Percentiles rank a stretch among this genome's conserved stretches.
Conservation (phyloP, 2,329 filamentous ascomycete genomes). For the Stemphylium lycopersici region DNA sequence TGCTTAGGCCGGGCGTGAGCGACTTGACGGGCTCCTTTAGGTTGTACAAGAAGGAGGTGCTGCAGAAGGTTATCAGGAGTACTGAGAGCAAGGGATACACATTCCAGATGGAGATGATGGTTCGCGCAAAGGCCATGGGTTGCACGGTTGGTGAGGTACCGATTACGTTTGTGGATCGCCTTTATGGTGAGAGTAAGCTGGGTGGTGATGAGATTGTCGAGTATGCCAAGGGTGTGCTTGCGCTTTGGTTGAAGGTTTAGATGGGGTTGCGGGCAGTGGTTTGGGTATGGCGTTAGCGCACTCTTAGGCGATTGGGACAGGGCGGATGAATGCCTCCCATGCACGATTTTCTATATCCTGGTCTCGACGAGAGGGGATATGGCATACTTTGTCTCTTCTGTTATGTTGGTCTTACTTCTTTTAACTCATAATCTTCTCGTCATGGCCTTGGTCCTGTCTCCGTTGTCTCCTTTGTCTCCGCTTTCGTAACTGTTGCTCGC, state of each 20-base stretch:
- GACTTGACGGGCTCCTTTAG: slow-evolving; percentile 95
- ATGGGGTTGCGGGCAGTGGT: not conserved
- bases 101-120: slow-evolving; percentile 99
- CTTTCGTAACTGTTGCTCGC: no score
- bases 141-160: slow-evolving; percentile 93
- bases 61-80: slow-evolving; percentile 87
- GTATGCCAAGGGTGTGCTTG: slow-evolving; percentile 74
- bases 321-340: not conserved
- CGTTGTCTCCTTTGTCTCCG: no score
- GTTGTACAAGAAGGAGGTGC: slow-evolving; percentile 87
- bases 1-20: slow-evolving; percentile 90
- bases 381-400: slow-evolving; percentile 3
- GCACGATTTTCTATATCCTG: not conserved
- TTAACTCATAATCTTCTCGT: slow-evolving; percentile 23
- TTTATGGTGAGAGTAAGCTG: slow-evolving; percentile 95
- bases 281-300: slow-evolving; percentile 37
- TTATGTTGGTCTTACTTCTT: slow-evolving; percentile 5
- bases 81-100: slow-evolving; percentile 97
- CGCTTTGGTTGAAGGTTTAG: slow-evolving; percentile 58
- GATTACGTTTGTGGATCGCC: slow-evolving; percentile 87
- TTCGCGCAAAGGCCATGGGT: slow-evolving; percentile 93
- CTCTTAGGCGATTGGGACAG: no score
- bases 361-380: not conserved
- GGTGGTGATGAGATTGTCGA: slow-evolving; percentile 95
- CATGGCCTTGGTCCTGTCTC: no score